Conservation (phyloP, 176 grass and related monocot species). For the Poa annua region DNA sequence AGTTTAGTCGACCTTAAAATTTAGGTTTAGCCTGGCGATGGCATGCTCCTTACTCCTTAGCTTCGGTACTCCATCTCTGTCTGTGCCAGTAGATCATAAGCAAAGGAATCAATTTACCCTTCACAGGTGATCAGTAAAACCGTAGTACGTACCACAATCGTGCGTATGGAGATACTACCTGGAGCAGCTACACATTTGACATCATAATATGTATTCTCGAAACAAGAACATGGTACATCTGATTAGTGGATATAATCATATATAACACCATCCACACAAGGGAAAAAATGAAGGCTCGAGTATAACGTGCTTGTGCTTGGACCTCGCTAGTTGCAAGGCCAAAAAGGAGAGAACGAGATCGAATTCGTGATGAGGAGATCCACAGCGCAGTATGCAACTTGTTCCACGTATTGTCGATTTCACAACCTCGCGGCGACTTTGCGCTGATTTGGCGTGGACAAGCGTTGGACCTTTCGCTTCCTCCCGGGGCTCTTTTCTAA, state of each 20-base stretch:
- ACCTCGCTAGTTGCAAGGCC: slow-evolving; percentile 21
- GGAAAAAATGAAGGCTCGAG: slow-evolving; percentile 27
- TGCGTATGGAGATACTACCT: slow-evolving; percentile 15
- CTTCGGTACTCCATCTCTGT: not conserved
- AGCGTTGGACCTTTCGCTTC: slow-evolving; percentile 46
- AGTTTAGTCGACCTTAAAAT: not conserved
- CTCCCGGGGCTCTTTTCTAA: not conserved
- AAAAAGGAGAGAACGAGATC: not conserved
- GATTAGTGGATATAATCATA: slow-evolving; percentile 38
- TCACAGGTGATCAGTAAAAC: not conserved
- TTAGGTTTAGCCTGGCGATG: not conserved
- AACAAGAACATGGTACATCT: slow-evolving; percentile 9
- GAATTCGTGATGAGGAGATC: slow-evolving; percentile 53
- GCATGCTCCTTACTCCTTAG: not conserved
- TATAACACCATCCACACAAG: slow-evolving; percentile 25
- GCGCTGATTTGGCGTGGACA: slow-evolving; percentile 44
- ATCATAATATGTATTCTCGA: not conserved
- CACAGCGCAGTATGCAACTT: slow-evolving; percentile 48
- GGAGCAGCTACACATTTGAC: not conserved
- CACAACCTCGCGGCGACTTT: slow-evolving; percentile 45
- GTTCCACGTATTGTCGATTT: slow-evolving; percentile 55
- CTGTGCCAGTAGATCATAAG: not conserved
- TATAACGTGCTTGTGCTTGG: slow-evolving; percentile 49
- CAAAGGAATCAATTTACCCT: not conserved
- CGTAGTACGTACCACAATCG: not conserved